Evolutionary conservation across 2,329 filamentous ascomycete species (phyloP).

Genomic region (Calonectria ilicicola): DNA sequence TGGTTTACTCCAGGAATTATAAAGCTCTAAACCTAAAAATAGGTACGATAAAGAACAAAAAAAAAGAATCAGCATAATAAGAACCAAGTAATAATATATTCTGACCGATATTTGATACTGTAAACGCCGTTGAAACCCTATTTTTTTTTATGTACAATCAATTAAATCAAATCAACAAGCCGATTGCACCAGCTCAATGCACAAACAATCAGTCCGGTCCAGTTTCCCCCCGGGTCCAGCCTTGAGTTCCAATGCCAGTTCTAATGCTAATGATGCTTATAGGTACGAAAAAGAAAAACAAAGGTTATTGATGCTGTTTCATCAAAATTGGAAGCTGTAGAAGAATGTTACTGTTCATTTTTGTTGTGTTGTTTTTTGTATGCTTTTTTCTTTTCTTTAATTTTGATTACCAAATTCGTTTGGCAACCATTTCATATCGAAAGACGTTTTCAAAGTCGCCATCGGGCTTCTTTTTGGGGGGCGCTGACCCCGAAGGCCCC

Average conservation of each 20-base stretch:
- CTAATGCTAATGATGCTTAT: neutral
- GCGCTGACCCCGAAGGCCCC: conserved; percentile 60
- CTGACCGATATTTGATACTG: neutral
- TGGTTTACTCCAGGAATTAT: neutral
- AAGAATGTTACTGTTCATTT: neutral
- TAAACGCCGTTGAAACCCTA: neutral
- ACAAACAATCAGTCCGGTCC: conserved; percentile 3
- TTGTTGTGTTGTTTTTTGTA: no score
- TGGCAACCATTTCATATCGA: conserved; percentile 95
- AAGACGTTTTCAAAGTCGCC: conserved; percentile 72
- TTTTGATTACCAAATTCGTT: conserved; percentile 85
- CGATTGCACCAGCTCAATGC: neutral
- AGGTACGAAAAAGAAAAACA: neutral
- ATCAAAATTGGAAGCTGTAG: neutral
- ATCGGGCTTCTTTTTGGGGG: conserved; percentile 60
- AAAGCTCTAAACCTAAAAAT: neutral
- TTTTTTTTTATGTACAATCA: conserved; percentile 11
- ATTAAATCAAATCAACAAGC: neutral
- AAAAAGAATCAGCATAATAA: neutral
- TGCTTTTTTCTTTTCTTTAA: neutral
- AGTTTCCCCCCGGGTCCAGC: conserved; percentile 18
- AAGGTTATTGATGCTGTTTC: neutral
- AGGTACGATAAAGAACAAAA: no score
- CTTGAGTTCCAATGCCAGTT: conserved; percentile 15
- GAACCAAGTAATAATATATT: neutral